A percentile compares a stretch with the other conserved stretches of the same genome.
phyloP scores from a whole-genome alignment of 495 filamentous ascomycete species.

The Trichodelitschia bisporula region DNA sequence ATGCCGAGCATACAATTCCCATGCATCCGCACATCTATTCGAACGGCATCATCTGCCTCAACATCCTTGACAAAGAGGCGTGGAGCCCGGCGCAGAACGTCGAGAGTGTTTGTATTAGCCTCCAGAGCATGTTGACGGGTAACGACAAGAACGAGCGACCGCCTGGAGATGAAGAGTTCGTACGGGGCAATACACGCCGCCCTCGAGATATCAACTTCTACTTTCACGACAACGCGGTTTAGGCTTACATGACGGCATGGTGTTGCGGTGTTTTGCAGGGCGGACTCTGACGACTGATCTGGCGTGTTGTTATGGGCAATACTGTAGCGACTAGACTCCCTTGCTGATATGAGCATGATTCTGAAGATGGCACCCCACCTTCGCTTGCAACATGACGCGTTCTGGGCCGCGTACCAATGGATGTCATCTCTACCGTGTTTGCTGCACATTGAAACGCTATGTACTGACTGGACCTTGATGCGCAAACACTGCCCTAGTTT shows the following conservation, averaged over 20 bases:
- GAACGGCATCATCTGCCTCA: slow-evolving; percentile 94
- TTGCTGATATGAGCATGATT: too few relatives aligned
- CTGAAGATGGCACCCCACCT: too few relatives aligned
- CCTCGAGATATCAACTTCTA: slow-evolving; percentile 72
- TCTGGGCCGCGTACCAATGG: too few relatives aligned
- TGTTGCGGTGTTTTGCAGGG: slow-evolving; percentile 2
- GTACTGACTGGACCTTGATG: too few relatives aligned
- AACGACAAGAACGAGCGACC: slow-evolving; percentile 71
- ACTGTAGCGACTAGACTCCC: background rate
- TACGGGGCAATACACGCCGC: slow-evolving; percentile 45
- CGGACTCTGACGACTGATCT: too few relatives aligned
- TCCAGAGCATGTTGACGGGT: slow-evolving; percentile 93
- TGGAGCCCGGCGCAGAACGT: slow-evolving; percentile 96
- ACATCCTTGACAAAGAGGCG: slow-evolving; percentile 64
- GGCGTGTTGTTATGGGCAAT: too few relatives aligned
- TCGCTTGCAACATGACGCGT: too few relatives aligned
- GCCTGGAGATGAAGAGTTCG: slow-evolving; percentile 67
- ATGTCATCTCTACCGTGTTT: too few relatives aligned
- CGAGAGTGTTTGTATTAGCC: slow-evolving; percentile 88
- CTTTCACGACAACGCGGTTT: slow-evolving; percentile 71
- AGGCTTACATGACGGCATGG: too few relatives aligned
- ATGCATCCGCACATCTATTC: slow-evolving; percentile 96
- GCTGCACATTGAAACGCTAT: too few relatives aligned
- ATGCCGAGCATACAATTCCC: slow-evolving; percentile 48
- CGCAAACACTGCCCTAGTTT: too few relatives aligned